Conservation (phyloP, 2,329 filamentous ascomycete species). For the Aspergillus sp. region DNA sequence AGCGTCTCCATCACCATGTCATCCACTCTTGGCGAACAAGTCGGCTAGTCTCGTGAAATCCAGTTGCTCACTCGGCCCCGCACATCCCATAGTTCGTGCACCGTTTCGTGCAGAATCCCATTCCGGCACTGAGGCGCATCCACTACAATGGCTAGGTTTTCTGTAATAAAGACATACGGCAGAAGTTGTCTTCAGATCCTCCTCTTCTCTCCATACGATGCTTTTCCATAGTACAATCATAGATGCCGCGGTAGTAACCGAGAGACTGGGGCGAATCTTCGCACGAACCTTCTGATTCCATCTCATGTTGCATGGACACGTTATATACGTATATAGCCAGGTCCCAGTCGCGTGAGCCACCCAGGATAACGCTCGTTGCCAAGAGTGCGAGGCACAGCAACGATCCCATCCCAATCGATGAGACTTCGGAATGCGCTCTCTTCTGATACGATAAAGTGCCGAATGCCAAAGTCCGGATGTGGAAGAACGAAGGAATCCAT, state of each 20-base stretch:
- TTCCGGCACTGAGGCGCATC: slow-evolving; percentile 1
- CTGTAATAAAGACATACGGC: no score
- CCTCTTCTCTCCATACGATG: no score
- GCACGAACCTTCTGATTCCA: slow-evolving; percentile 12
- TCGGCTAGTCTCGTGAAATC: slow-evolving; percentile 1
- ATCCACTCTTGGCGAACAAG: slow-evolving; percentile 2
- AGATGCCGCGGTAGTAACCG: slow-evolving; percentile 5
- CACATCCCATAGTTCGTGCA: slow-evolving; percentile 3
- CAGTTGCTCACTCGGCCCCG: neutral
- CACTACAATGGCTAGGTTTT: neutral
- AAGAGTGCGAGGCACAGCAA: slow-evolving; percentile 15
- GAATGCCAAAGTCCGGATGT: slow-evolving; percentile 24
- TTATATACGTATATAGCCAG: slow-evolving; percentile 12
- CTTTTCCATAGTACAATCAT: neutral
- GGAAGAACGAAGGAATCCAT: slow-evolving; percentile 15
- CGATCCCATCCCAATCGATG: slow-evolving; percentile 26
- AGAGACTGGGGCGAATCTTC: slow-evolving; percentile 11
- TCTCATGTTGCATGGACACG: slow-evolving; percentile 6
- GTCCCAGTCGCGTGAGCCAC: slow-evolving; percentile 21
- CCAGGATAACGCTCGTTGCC: slow-evolving; percentile 18
- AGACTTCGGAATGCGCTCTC: slow-evolving; percentile 20
- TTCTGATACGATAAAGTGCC: slow-evolving; percentile 25
- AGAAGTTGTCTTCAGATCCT: no score
- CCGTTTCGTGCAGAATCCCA: slow-evolving; percentile 1
- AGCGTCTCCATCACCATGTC: slow-evolving; percentile 1